A percentile compares a stretch with the other conserved stretches of the same genome.
phyloP scores from a whole-genome alignment of 495 filamentous ascomycete genomes.

The Penicillium lagena region DNA sequence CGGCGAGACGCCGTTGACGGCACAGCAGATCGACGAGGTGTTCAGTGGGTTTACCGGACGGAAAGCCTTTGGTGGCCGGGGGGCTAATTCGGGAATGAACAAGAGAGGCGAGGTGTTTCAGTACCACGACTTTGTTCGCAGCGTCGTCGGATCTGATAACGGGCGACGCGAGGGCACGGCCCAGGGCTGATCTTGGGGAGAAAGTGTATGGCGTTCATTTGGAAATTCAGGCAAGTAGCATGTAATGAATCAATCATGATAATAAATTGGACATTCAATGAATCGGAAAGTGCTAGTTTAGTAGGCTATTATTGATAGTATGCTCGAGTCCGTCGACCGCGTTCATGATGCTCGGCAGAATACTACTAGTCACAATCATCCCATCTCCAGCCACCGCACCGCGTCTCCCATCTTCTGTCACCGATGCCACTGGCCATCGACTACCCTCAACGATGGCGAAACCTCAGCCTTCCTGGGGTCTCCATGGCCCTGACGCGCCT shows the following conservation, averaged over 20 bases:
- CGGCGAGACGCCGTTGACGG: slow-evolving; percentile 60
- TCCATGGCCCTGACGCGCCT: slow-evolving; percentile 30
- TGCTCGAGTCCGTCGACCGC: no score
- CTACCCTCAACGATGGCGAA: slow-evolving; percentile 16
- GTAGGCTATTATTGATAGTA: no score
- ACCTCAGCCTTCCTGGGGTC: slow-evolving; percentile 16
- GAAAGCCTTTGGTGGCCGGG: slow-evolving; percentile 57
- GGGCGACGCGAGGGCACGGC: slow-evolving; percentile 11
- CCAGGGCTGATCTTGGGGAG: no score
- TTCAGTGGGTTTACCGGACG: slow-evolving; percentile 78
- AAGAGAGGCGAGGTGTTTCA: slow-evolving; percentile 41
- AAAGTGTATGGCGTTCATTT: no score
- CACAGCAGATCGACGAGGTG: slow-evolving; percentile 74
- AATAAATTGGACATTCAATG: no score
- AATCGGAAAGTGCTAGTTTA: no score
- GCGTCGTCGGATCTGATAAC: slow-evolving; percentile 32
- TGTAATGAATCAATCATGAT: no score
- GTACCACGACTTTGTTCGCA: slow-evolving; percentile 41
- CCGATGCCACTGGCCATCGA: neutral
- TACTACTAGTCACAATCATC: neutral
- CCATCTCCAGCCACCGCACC: slow-evolving; percentile 16
- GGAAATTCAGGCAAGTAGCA: no score
- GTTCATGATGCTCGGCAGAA: slow-evolving; percentile 10
- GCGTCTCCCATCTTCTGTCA: slow-evolving; percentile 1
- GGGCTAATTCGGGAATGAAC: slow-evolving; percentile 18